These are phyloP conservation scores for Populus hybrid DNA, from an alignment of 441 rosid genomes.

Conservation along the genomic window DNA sequence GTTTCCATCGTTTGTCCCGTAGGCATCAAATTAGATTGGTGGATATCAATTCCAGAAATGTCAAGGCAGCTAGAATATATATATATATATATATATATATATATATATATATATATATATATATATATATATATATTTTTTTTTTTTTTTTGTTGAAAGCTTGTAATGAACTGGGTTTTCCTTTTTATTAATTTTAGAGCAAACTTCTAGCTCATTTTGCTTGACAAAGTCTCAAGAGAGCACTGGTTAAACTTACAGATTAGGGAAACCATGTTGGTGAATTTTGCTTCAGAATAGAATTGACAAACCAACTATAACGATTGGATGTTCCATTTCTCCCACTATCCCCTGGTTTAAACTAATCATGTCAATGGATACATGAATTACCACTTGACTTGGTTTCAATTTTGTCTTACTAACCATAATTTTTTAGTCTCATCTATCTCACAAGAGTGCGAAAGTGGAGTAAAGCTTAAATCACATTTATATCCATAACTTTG, in stretches of 20 bases:
- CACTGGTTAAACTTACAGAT: constrained; percentile 16
- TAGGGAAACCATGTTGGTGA: constrained; percentile 3
- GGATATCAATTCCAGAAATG: background rate
- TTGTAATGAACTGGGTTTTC: background rate
- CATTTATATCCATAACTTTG: background rate
- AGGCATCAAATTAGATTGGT: background rate
- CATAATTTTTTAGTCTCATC: constrained; percentile 11
- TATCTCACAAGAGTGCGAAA: constrained; percentile 3
- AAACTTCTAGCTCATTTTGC: background rate
- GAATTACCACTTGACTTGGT: constrained; percentile 17
- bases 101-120: no score
- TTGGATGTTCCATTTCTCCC: constrained; percentile 10
- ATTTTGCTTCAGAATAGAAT: constrained; percentile 15
- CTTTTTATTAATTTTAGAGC: background rate
- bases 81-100: no score
- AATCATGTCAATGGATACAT: constrained; percentile 9
- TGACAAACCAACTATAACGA: constrained; percentile 25
- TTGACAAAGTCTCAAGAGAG: constrained; percentile 11
- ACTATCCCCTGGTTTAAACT: constrained; percentile 8
- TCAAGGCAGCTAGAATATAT: background rate
- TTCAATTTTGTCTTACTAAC: constrained; percentile 3
- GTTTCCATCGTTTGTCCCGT: background rate
- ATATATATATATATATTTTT: no score
- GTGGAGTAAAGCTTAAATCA: constrained; percentile 7
- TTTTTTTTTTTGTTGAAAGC: background rate